Evolutionary conservation across 768 basidiomycete genomes (phyloP).

Genomic region (Russula sp.): DNA sequence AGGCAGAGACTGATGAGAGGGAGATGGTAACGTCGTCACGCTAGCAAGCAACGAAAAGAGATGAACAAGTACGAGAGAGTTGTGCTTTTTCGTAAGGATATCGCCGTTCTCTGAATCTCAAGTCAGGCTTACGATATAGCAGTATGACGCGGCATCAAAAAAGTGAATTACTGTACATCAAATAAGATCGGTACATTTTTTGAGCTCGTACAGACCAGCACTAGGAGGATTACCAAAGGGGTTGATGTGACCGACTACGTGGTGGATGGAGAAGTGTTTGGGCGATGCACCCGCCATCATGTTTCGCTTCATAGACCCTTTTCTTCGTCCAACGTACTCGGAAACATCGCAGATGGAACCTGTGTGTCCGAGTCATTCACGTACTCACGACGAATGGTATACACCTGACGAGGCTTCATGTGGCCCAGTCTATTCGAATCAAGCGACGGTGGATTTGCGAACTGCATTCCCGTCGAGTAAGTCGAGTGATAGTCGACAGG

Average conservation of each 20-base stretch:
- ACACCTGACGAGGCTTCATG: constrained; percentile 11
- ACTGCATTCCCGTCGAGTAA: constrained; percentile 18
- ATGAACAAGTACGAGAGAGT: too few relatives aligned
- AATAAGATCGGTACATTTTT: too few relatives aligned
- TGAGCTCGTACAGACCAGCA: too few relatives aligned
- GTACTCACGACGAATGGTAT: constrained; percentile 12
- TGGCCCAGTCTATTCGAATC: neutral
- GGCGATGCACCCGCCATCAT: neutral
- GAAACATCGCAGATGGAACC: constrained; percentile 16
- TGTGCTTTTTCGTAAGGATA: too few relatives aligned
- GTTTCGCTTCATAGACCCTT: neutral
- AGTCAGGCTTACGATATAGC: too few relatives aligned
- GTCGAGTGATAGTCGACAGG: constrained; percentile 18
- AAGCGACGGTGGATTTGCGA: neutral
- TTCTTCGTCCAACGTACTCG: constrained; percentile 17
- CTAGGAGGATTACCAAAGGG: too few relatives aligned
- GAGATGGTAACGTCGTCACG: too few relatives aligned
- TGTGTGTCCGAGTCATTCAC: constrained; percentile 14
- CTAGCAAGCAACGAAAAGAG: too few relatives aligned
- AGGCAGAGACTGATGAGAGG: too few relatives aligned
- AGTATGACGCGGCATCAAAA: too few relatives aligned
- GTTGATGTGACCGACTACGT: neutral
- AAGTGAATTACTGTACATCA: too few relatives aligned
- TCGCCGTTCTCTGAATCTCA: too few relatives aligned
- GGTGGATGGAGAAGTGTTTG: neutral